phyloP scores from a whole-genome alignment of 768 basidiomycete genomes.

The Crucibulum laeve region DNA sequence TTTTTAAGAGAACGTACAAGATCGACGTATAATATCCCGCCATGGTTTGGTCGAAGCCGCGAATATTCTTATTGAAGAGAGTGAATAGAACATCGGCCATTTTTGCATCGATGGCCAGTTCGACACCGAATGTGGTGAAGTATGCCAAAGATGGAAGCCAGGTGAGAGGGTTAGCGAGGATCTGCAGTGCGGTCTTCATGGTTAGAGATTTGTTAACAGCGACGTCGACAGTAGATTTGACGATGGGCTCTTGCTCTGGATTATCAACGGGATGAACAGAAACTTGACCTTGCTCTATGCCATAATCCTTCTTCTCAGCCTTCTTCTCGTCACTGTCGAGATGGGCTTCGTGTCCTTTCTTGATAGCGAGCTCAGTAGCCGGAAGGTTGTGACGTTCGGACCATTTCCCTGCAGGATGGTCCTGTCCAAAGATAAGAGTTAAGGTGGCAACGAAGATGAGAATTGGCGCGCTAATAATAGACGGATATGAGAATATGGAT shows the following conservation, averaged over 20 bases:
- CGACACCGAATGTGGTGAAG: slow-evolving; percentile 51
- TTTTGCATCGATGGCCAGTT: slow-evolving; percentile 52
- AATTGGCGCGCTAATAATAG: slow-evolving; percentile 33
- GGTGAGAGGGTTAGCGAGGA: slow-evolving; percentile 39
- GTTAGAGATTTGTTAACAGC: slow-evolving; percentile 45
- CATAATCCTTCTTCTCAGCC: slow-evolving; percentile 19
- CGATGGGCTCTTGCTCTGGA: slow-evolving; percentile 3
- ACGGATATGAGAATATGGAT: background rate
- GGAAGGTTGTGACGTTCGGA: slow-evolving; percentile 35
- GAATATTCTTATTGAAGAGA: slow-evolving; percentile 27
- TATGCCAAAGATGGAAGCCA: slow-evolving; percentile 55
- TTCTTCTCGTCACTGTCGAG: slow-evolving; percentile 16
- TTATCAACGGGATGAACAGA: slow-evolving; percentile 13
- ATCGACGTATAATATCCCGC: slow-evolving; percentile 47
- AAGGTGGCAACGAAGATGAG: slow-evolving; percentile 37
- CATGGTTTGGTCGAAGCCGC: slow-evolving; percentile 39
- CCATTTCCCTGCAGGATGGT: slow-evolving; percentile 55
- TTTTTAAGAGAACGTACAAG: slow-evolving; percentile 10
- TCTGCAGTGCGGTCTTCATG: slow-evolving; percentile 17
- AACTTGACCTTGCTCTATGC: slow-evolving; percentile 18
- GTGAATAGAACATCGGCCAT: slow-evolving; percentile 41
- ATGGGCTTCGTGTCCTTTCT: slow-evolving; percentile 12
- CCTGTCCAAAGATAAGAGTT: slow-evolving; percentile 41
- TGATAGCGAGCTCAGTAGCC: slow-evolving; percentile 16
- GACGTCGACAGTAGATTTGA: slow-evolving; percentile 32